These are phyloP conservation scores for Saccharomycopsis phalli DNA, from an alignment of 1,139 yeast genomes.

Conservation along the genomic window DNA sequence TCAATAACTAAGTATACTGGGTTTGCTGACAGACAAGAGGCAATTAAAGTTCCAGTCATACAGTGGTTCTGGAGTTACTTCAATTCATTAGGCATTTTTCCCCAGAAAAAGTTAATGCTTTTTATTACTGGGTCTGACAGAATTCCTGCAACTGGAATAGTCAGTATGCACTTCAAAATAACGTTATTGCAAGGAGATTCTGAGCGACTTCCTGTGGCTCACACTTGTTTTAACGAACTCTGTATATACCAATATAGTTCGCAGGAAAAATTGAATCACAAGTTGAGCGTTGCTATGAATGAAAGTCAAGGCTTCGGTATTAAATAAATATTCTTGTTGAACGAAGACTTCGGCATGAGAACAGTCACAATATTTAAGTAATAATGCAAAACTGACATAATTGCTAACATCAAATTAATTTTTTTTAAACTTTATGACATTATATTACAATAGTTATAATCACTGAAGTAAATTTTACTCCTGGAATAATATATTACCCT, in stretches of 20 bases:
- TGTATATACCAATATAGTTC: slow-evolving; percentile 60
- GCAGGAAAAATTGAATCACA: slow-evolving; percentile 42
- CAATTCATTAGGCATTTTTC: slow-evolving; percentile 32
- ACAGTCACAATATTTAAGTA: too few relatives aligned
- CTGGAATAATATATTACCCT: too few relatives aligned
- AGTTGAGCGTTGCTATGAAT: slow-evolving; percentile 56
- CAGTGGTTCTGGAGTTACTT: slow-evolving; percentile 85
- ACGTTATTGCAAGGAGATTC: slow-evolving; percentile 44
- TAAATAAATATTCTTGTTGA: too few relatives aligned
- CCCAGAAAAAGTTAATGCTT: slow-evolving; percentile 55
- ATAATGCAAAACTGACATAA: too few relatives aligned
- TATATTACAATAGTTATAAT: too few relatives aligned
- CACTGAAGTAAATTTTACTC: too few relatives aligned
- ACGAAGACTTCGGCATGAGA: too few relatives aligned
- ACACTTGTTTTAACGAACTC: slow-evolving; percentile 88
- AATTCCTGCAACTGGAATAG: slow-evolving; percentile 86
- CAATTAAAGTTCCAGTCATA: slow-evolving; percentile 33
- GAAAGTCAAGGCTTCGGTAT: slow-evolving; percentile 87
- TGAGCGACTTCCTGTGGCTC: slow-evolving; percentile 68
- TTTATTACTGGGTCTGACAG: slow-evolving; percentile 90
- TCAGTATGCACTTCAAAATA: slow-evolving; percentile 61
- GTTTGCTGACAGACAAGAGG: slow-evolving; percentile 38
- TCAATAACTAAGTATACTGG: slow-evolving; percentile 69
- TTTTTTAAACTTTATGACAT: too few relatives aligned
- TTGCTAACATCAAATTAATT: too few relatives aligned